Base-by-base conservation (phyloP, 352 stramenopile species). In the Pythium dissimile region DNA sequence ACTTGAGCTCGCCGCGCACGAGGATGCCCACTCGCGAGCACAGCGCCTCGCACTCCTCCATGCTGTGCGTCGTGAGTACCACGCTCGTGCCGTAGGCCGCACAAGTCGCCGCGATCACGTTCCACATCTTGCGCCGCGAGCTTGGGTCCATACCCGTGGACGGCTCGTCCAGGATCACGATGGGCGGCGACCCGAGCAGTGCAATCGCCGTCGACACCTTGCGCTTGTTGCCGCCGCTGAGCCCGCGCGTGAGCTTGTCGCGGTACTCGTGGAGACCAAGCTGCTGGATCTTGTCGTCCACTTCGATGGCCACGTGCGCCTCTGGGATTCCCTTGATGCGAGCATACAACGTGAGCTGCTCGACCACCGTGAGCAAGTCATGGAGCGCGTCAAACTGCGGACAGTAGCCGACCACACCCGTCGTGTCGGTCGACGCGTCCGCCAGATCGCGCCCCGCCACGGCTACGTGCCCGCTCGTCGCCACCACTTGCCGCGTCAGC, bases 81-180 rank as follows among this genome's bases (percentile, higher is more conserved):
- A 82, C 59, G 26, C 48, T 66, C 12, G 62, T 69, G n/a, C 41
- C 21, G 30, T 60, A 27, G 10, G 46, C 71, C n/a, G 71, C 69
- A 2, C 76, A 77, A 4, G 85, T 86, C 13, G 48, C 30, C 2
- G 77, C 59, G 48, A 97, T 95, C n/a, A 97, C 86, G 44, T 97
- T 81, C 91, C 91, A 97, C 73, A 97, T 88, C 46, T 83, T 77
- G 28, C 90, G 84, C n/a, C 94, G 79, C 1, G 92, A 88, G 18
- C 92, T 89, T 2, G 95, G 88, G 53, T 98, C 94, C 68, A 98
- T 92, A 28, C 94, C 94, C 5, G 96, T 97, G 24, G 81, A 95
- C 55, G 91, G 95, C 66, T 99, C 97, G 59, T 99, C 97, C 15
- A 99, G 64, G 50, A 99, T 94, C 20, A 98, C 73, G 48, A 99